These are phyloP conservation scores for Vigna nakashimae DNA, from an alignment of 306 rosid species.

Conservation along the genomic window DNA sequence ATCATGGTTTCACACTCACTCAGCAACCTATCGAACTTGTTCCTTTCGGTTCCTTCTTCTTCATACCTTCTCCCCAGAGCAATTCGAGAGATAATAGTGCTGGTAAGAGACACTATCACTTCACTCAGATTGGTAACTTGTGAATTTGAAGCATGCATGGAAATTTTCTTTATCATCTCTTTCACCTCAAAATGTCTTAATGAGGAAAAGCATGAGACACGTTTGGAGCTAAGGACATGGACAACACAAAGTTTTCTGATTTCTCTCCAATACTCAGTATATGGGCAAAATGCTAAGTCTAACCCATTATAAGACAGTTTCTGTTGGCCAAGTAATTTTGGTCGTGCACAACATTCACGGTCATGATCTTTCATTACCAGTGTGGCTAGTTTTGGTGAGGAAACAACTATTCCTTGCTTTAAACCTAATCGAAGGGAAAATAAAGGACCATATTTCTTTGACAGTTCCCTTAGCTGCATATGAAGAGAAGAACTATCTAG, in stretches of 20 bases:
- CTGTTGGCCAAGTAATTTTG: constrained; percentile 11
- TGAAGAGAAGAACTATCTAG: too few species aligned
- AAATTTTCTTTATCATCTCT: too few species aligned
- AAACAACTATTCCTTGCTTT: constrained; percentile 36
- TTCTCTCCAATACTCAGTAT: too few species aligned
- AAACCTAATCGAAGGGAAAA: too few species aligned
- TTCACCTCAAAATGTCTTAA: not conserved
- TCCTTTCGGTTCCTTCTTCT: not conserved
- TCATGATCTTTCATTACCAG: constrained; percentile 38
- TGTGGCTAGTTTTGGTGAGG: constrained; percentile 36
- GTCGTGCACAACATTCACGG: constrained; percentile 42
- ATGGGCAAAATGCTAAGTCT: constrained; percentile 39
- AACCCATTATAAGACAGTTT: constrained; percentile 50
- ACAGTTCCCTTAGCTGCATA: too few species aligned
- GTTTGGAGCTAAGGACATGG: not conserved
- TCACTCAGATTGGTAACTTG: too few species aligned
- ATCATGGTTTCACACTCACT: constrained; percentile 15
- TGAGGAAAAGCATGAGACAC: not conserved
- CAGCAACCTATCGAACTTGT: not conserved
- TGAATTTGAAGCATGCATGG: too few species aligned
- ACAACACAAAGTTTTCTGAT: too few species aligned
- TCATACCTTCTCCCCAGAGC: constrained; percentile 33
- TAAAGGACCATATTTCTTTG: too few species aligned
- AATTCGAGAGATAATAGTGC: not conserved
- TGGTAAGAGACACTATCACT: not conserved